Base-by-base conservation (phyloP, 352 stramenopile species). In the Phytophthora cryptogea region DNA sequence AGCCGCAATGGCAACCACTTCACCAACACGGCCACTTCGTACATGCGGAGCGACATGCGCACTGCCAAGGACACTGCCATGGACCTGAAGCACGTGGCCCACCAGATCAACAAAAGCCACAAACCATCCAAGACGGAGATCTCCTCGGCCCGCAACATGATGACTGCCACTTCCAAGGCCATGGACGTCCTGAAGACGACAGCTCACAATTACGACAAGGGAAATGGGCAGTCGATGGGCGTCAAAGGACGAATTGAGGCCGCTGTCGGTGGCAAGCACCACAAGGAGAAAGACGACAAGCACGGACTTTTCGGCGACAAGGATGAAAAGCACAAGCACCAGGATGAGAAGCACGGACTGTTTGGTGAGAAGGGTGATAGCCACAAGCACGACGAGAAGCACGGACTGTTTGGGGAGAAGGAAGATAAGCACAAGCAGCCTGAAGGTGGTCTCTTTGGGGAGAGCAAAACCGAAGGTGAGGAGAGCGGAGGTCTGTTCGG, bases 1-100 rank as follows among this genome's bases (percentile, higher is more conserved):
- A 63, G 41, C 31, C 58, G 52, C 46, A 67, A 72, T 68, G 58
- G 63, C 35, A 67, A 72, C 39, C 58, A 64, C 46, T 67, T 68
- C 5, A n/a, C 10, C 39, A 54, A 72, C 54, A 68, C 63, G 52
- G 58, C 63, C 6, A 17, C 40, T n/a, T 60, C 52, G 8, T 72
- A 58, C 58, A 56, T 72, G 58, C 46, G 58, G 20, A 52, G 36
- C 13, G 63, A 72, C 30, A 63, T 72, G 46, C 63, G 63, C 46
- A 56, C n/a, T 1, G 58, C 58, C 40, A 72, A 72, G 41, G 63
- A 72, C 35, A 54, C 47, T 16, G 53, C 59, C 6, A 43, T 35
- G 64, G 52, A 68, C 8, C 40, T 72, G 45, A 68, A 65, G 20
- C 59, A 72, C 32, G 64, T 68, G 41, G 59, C 58, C 2, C 41